Evolutionary conservation across 805 yeast genomes (phyloP).

Genomic region (Teunomyces atbi): DNA sequence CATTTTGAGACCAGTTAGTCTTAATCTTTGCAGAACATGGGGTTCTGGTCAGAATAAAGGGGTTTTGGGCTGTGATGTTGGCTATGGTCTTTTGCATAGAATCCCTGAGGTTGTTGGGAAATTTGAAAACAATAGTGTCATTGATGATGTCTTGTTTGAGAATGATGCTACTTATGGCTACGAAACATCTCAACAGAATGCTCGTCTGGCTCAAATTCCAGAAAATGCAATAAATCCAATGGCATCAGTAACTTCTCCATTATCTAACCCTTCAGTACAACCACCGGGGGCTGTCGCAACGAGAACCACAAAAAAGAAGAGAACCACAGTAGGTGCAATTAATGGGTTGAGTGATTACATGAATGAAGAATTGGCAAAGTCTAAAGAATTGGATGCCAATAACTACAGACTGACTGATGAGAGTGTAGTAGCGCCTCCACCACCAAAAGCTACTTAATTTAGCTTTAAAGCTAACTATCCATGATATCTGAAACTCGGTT

Average conservation of each 20-base stretch:
- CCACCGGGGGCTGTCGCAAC: conserved; percentile 17
- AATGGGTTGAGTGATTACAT: conserved; percentile 36
- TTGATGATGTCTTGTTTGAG: conserved; percentile 36
- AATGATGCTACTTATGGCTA: conserved; percentile 19
- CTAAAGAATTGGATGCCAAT: conserved; percentile 32
- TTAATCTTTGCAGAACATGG: conserved; percentile 64
- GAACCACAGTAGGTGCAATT: conserved; percentile 17
- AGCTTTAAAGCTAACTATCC: background rate
- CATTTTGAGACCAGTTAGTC: conserved; percentile 80
- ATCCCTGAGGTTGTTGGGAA: conserved; percentile 67
- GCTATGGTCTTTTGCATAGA: conserved; percentile 85
- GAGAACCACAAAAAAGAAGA: conserved; percentile 28
- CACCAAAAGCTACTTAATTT: conserved; percentile 15
- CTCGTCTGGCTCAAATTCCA: conserved; percentile 11
- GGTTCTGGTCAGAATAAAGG: conserved; percentile 66
- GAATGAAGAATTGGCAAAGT: conserved; percentile 44
- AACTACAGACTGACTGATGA: conserved; percentile 12
- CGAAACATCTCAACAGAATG: conserved; percentile 8
- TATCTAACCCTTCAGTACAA: conserved; percentile 11
- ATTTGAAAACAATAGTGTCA: conserved; percentile 36
- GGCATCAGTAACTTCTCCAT: conserved; percentile 9
- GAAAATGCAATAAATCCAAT: conserved; percentile 8
- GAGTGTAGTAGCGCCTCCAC: conserved; percentile 32
- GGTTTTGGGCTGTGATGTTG: conserved; percentile 89
- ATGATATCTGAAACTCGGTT: too few species aligned